Evolutionary conservation across 164 flowering plant species (phyloP).

Genomic region (Vitis labrusca): DNA sequence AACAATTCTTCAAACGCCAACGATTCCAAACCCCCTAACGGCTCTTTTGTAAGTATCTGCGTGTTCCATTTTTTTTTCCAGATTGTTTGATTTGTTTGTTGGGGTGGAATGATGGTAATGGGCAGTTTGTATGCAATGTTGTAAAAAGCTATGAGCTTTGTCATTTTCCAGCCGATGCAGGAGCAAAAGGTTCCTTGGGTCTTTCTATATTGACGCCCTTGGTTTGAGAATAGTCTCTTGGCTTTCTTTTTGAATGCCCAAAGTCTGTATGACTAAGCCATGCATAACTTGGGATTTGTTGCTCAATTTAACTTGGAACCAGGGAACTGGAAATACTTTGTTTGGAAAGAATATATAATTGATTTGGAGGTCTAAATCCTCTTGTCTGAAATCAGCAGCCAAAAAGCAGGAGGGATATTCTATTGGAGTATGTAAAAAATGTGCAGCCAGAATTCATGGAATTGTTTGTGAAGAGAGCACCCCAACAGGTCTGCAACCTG

Average conservation of each 20-base stretch:
- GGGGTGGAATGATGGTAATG: no score
- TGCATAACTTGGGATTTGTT: background rate
- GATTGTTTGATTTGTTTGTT: no score
- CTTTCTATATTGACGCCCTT: no score
- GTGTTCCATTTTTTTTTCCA: background rate
- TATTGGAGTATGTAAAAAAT: constrained; percentile 87
- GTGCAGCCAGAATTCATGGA: constrained; percentile 99
- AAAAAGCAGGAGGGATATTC: constrained; percentile 77
- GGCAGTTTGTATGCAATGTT: no score
- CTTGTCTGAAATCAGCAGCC: constrained; percentile 39
- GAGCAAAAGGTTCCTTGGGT: no score
- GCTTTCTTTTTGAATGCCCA: no score
- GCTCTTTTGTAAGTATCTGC: constrained; percentile 40
- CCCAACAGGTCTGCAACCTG: constrained; percentile 63
- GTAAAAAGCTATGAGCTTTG: no score
- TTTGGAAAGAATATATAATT: background rate
- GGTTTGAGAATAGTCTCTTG: no score
- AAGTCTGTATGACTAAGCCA: no score
- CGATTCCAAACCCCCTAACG: constrained; percentile 58
- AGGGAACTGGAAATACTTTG: background rate
- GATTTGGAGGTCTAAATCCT: background rate
- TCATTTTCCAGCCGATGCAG: no score
- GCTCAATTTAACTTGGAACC: background rate
- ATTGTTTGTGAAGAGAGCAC: constrained; percentile 85
- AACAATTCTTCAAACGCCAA: constrained; percentile 27